phyloP scores from a whole-genome alignment of 1,284 basidiomycete genomes.

The Cryptococcus floricola region DNA sequence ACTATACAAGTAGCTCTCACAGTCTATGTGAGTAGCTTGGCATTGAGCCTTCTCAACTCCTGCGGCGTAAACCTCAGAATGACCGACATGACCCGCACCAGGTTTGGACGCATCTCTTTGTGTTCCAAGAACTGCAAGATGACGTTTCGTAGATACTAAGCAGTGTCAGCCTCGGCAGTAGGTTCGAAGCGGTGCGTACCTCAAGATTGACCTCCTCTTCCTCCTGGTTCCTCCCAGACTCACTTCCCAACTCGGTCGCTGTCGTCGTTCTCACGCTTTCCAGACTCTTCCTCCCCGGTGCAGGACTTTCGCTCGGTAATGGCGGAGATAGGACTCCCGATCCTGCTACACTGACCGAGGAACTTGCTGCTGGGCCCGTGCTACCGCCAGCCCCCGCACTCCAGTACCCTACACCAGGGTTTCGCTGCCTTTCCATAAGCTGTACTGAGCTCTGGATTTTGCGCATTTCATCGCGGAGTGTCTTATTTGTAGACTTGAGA shows the following conservation, averaged over 20 bases:
- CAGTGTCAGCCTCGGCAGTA: slow-evolving; percentile 3
- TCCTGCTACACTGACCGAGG: slow-evolving; percentile 13
- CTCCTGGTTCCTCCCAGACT: background rate
- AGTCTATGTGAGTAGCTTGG: too few species aligned
- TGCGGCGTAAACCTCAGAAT: slow-evolving; percentile 90
- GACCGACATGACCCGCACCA: slow-evolving; percentile 82
- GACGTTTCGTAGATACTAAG: slow-evolving; percentile 80
- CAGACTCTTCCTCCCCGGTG: slow-evolving; percentile 39
- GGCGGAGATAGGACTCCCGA: slow-evolving; percentile 46
- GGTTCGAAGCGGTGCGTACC: slow-evolving; percentile 21
- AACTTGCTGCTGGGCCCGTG: slow-evolving; percentile 5
- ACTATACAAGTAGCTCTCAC: too few species aligned
- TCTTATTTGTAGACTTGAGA: slow-evolving; percentile 62
- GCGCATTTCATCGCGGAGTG: slow-evolving; percentile 80
- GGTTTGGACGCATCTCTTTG: slow-evolving; percentile 85
- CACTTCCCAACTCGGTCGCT: background rate
- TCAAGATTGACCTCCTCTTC: slow-evolving; percentile 88
- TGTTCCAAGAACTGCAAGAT: slow-evolving; percentile 89
- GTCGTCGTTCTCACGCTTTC: slow-evolving; percentile 11
- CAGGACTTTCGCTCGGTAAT: background rate
- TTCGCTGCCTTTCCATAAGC: slow-evolving; percentile 79
- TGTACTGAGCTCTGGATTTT: slow-evolving; percentile 88
- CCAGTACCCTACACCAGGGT: slow-evolving; percentile 92
- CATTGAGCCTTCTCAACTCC: slow-evolving; percentile 74
- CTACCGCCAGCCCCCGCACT: slow-evolving; percentile 37